Base-by-base conservation (phyloP, 305 asterid species). In the Fraxinus floribunda region DNA sequence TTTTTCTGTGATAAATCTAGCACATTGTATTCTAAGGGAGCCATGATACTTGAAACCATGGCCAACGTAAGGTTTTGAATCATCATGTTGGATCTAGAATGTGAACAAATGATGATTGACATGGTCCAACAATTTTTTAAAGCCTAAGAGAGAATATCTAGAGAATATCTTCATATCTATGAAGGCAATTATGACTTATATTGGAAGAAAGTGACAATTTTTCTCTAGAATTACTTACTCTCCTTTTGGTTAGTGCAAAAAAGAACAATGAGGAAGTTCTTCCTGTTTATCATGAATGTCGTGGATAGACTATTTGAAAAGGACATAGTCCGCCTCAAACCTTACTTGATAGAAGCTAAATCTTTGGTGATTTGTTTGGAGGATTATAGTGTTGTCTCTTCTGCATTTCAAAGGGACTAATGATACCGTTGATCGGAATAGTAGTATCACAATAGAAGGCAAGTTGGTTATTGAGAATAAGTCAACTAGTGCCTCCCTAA, bases 41-140 rank as follows among this genome's bases (percentile, higher is more conserved):
- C 84, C 80, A 57, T 89, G 79, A 89, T 95, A 81, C 95, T 95
- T 82, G 95, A 92, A 89, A 94, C 97, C 44, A 93, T 95, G 86
- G 92, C 97, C 84, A 92, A 91, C 90, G 91, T 91, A 79, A 90
- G 98, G 84, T 93, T 95, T 11, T 93, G 98, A 81, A 95, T 95
- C 74, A 90, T 95, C 74, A 90, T 94, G 98, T 85, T 95, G 97
- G 99, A 93, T 86, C 88, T 94, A 79, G 98, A 94, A 89, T 95
- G 99, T 38, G 97, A 94, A 80, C 89, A 84, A 79, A 57, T 18
- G 7, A 18, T 16, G 18, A 57, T 57, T 57, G 68, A 18, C 26
- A 5, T 1, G 26, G 18, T 57, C 26, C 8, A 57, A 16, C 26
- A n/a, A 57, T 57, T 57, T 57, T 22, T 57, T 18, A 18, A 57